Base-by-base conservation (phyloP, 768 basidiomycete genomes). In the Lactifluus volemus region DNA sequence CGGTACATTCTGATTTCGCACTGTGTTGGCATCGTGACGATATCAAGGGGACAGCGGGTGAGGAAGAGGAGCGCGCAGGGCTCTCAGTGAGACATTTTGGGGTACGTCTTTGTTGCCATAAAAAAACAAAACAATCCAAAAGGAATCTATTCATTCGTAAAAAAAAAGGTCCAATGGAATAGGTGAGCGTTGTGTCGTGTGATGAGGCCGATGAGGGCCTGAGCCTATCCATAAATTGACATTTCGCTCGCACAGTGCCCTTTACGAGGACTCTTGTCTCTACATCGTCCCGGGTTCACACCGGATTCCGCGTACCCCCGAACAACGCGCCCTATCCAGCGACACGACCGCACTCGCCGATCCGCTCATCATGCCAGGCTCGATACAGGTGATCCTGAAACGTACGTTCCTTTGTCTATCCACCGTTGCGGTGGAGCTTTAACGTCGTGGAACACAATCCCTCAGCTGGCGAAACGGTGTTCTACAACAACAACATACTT, bases 21-120 rank as follows among this genome's bases (percentile, higher is more conserved):
- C 74, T 90, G 53, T 76, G 87, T 42, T 90, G 89, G 88, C 89
- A 90, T 69, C 80, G 89, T 2, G 89, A 91, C 63, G 89, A 89
- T 70, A 78, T 92, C 5, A 74, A 71, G 32, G 84, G 83, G 67
- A 73, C 76, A 25, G 86, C 83, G 0, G 78, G 74, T 0, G 70
- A 75, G 17, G 81, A 84, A 12, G 85, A 90, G 63, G 89, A 91
- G 66, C 69, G 68, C 1, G 68, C 72, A 11, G 83, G 83, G 4
- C 78, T 92, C 2, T 70, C 72, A 9, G 71, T 79, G 38, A 86
- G 84, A 80, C 81, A 84, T 53, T 77, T 82, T 67, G 88, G 88
- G 2, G 88, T 88, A 75, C 19, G 44, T 45, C 25, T 25, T 25
- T 25, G 25, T 2, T 25, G 25, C 25, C 25, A 25, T n/a, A n/a